These are phyloP conservation scores for Coleophoma cylindrospora DNA, from an alignment of 2,329 filamentous ascomycete genomes.

Conservation along the genomic window DNA sequence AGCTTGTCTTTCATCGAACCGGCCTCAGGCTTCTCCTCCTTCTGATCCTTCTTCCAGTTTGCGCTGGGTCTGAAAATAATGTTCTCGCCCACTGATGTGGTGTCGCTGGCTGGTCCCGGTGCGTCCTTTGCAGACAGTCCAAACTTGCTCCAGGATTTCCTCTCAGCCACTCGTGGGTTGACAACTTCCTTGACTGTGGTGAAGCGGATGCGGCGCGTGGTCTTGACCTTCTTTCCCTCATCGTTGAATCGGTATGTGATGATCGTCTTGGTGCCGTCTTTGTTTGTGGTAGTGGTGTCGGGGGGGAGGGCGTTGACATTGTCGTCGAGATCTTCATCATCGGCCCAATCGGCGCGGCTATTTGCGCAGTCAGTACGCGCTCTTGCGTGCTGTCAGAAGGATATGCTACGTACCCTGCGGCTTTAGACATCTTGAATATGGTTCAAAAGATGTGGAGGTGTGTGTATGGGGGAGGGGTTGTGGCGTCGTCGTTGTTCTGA, in stretches of 20 bases:
- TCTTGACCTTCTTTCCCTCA: constrained; percentile 92
- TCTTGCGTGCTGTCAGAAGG: no score
- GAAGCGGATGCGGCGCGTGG: constrained; percentile 89
- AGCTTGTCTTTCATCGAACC: constrained; percentile 75
- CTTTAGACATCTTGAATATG: constrained; percentile 35
- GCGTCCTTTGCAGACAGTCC: constrained; percentile 82
- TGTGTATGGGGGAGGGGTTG: background rate
- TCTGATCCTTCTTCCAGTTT: constrained; percentile 90
- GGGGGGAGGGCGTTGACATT: constrained; percentile 69
- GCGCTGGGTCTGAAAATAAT: constrained; percentile 91
- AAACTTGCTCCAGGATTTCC: constrained; percentile 91
- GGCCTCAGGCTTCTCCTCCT: constrained; percentile 74
- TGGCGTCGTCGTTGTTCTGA: background rate
- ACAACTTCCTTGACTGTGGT: constrained; percentile 89
- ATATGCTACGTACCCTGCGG: constrained; percentile 31
- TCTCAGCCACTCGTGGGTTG: constrained; percentile 94
- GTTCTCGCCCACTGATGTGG: constrained; percentile 76
- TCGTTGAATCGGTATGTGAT: constrained; percentile 89
- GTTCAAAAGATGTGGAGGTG: background rate
- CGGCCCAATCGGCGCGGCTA: constrained; percentile 71
- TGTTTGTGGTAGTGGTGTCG: constrained; percentile 88
- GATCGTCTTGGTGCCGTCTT: constrained; percentile 96
- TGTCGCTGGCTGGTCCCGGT: constrained; percentile 78
- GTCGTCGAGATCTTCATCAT: constrained; percentile 82
- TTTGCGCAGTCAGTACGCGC: no score